phyloP scores from a whole-genome alignment of 768 basidiomycete genomes.

The Boletellus emodensis region DNA sequence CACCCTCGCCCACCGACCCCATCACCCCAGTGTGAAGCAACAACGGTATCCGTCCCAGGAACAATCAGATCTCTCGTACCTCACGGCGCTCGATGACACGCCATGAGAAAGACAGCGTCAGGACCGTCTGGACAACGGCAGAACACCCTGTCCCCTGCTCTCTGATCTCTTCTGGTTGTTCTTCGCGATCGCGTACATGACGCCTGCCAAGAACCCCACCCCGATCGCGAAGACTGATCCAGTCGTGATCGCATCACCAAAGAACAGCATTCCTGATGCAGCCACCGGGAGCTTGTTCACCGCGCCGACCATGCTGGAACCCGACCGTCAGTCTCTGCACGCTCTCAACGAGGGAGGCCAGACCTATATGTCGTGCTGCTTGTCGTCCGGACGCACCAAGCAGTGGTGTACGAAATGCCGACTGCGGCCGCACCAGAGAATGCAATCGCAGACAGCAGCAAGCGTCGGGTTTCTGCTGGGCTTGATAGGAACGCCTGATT shows the following conservation, averaged over 20 bases:
- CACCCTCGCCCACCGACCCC: neutral
- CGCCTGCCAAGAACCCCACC: constrained; percentile 87
- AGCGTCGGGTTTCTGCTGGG: constrained; percentile 72
- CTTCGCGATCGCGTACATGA: constrained; percentile 92
- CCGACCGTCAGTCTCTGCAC: constrained; percentile 6
- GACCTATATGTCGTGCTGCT: constrained; percentile 98
- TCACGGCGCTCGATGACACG: neutral
- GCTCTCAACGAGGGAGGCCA: neutral
- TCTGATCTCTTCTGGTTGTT: constrained; percentile 86
- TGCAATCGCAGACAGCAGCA: constrained; percentile 82
- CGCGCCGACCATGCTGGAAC: constrained; percentile 86
- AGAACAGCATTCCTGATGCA: constrained; percentile 97
- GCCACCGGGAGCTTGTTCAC: constrained; percentile 98
- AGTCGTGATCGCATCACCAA: constrained; percentile 83
- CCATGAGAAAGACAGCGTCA: constrained; percentile 17
- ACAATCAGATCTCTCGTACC: neutral
- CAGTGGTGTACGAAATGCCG: constrained; percentile 96
- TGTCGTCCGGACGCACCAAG: constrained; percentile 96
- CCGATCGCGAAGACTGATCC: constrained; percentile 86
- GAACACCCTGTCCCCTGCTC: constrained; percentile 51
- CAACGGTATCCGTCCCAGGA: neutral
- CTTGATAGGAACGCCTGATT: constrained; percentile 37
- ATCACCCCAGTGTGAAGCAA: neutral
- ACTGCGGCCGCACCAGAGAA: constrained; percentile 98
- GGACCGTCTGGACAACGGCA: constrained; percentile 61